Evolutionary conservation across 2,329 filamentous ascomycete genomes (phyloP), one percentile per base, ranked within the genome.

Genomic region (Fusarium vanettenii): DNA sequence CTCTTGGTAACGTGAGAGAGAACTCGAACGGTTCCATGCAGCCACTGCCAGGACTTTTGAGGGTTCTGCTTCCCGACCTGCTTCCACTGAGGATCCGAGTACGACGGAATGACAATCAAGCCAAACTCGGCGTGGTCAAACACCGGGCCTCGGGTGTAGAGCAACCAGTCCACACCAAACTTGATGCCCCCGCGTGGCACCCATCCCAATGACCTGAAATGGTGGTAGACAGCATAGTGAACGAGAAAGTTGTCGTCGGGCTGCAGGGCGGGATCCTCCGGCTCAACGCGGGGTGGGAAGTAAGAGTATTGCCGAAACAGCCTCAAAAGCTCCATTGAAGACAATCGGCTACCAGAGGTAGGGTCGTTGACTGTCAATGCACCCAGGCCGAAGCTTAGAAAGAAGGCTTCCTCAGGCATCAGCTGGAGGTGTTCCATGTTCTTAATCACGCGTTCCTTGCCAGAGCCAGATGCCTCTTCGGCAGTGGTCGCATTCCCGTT

Each of bases 71-170:
- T 88, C 5, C 88, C 88, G 56, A 88, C 82, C 1, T 86, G 84
- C 73, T 88, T 87, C 95, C 95, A 98, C 79, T 92, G 91, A 0
- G 89, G 80, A 79, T 97, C 86, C 0, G 88, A 92, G 80, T 97
- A 98, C 0, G 95, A 92, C 0, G 97, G 96, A 5, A 98, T 81
- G 45, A 99, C 91, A 27, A 96, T 87, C 50, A 98, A 85, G 1
- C 94, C 95, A 80, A 98, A 99, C 80, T 98, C 95, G 25, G 97
- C 97, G 80, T 99, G 97, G 25, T 95, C 92, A 82, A 99, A 98
- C 0, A 97, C 96, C 0, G 97, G 97, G 0, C 97, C 97, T 22
- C 95, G 92, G 66, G 95, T 92, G 84, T 99, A 99, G 9, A 99
- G 89, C n/a, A 99, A 86, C 86, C 94, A 98, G 82, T 99, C 97